Percentiles rank a stretch among this genome's conserved stretches.
phyloP scores from a whole-genome alignment of 805 yeast species.

The Torulaspora maleeae region DNA sequence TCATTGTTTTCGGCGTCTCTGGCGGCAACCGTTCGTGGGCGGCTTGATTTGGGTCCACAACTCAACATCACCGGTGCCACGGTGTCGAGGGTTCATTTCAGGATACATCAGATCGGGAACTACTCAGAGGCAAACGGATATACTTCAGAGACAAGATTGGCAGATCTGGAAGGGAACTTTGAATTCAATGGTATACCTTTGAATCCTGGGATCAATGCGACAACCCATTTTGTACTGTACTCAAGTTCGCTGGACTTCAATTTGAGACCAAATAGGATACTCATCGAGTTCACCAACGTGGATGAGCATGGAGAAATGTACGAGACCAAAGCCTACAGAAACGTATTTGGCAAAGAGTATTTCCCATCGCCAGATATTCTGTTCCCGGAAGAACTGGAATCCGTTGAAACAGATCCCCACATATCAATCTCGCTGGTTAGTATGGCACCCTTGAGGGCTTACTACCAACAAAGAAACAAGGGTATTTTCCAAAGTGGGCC shows the following conservation, averaged over 20 bases:
- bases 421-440: constrained; percentile 26
- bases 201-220: constrained; percentile 22
- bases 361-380: constrained; percentile 33
- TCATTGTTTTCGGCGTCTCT: constrained; percentile 9
- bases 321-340: constrained; percentile 26
- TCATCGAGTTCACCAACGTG: constrained; percentile 22
- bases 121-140: constrained; percentile 14
- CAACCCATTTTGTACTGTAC: constrained; percentile 29
- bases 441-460: constrained; percentile 33
- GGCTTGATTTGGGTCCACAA: constrained; percentile 22
- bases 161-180: constrained; percentile 26
- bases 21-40: constrained; percentile 29
- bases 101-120: constrained; percentile 28
- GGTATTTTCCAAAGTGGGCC: constrained; percentile 38
- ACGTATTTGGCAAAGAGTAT: constrained; percentile 34
- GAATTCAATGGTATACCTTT: constrained; percentile 29
- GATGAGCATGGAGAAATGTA: constrained; percentile 19
- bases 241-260: constrained; percentile 32
- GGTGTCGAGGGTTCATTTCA: constrained; percentile 24
- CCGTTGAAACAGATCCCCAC: constrained; percentile 19
- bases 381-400: constrained; percentile 30
- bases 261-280: constrained; percentile 34
- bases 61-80: constrained; percentile 19
- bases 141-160: constrained; percentile 10
- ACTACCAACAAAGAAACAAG: constrained; percentile 32